Percentiles rank a stretch among this genome's conserved stretches.
Conservation (phyloP, 805 yeast genomes). For the Candida chauliodis region DNA sequence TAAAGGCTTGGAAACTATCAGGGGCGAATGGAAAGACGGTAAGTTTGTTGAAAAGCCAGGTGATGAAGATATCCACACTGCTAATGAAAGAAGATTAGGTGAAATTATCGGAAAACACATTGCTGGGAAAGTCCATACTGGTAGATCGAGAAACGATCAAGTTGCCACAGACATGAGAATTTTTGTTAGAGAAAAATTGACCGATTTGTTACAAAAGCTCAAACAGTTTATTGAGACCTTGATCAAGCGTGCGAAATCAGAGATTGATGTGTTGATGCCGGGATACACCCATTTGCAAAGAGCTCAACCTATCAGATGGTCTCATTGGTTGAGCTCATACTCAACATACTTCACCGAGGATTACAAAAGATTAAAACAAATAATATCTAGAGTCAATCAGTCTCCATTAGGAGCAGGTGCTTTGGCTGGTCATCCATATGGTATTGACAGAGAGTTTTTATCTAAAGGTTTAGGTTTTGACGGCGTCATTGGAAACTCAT, state of each 20-base stretch:
- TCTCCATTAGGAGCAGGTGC: slow-evolving; percentile 98
- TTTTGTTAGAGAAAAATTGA: slow-evolving; percentile 77
- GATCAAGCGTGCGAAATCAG: slow-evolving; percentile 71
- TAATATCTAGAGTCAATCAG: slow-evolving; percentile 76
- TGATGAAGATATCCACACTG: slow-evolving; percentile 98
- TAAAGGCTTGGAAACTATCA: slow-evolving; percentile 68
- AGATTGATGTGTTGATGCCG: slow-evolving; percentile 93
- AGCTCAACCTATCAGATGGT: slow-evolving; percentile 99
- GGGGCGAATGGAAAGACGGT: slow-evolving; percentile 75
- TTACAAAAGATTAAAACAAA: slow-evolving; percentile 76
- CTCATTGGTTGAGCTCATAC: slow-evolving; percentile 93
- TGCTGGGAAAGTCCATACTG: slow-evolving; percentile 99
- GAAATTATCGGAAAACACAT: slow-evolving; percentile 91
- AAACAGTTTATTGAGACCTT: slow-evolving; percentile 65
- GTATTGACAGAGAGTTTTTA: slow-evolving; percentile 91
- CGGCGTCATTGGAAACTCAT: slow-evolving; percentile 89
- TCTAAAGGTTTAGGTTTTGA: slow-evolving; percentile 77
- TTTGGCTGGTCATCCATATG: slow-evolving; percentile 98
- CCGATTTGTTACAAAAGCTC: slow-evolving; percentile 53
- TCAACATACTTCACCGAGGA: slow-evolving; percentile 95
- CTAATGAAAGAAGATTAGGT: slow-evolving; percentile 96
- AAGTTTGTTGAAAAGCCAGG: slow-evolving; percentile 74
- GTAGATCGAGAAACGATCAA: slow-evolving; percentile 97
- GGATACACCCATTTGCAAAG: slow-evolving; percentile 98
- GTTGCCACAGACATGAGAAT: slow-evolving; percentile 99